A percentile compares a stretch with the other conserved stretches of the same genome.
phyloP scores from a whole-genome alignment of 495 filamentous ascomycete genomes.

The Lasiosphaeris hirsuta region DNA sequence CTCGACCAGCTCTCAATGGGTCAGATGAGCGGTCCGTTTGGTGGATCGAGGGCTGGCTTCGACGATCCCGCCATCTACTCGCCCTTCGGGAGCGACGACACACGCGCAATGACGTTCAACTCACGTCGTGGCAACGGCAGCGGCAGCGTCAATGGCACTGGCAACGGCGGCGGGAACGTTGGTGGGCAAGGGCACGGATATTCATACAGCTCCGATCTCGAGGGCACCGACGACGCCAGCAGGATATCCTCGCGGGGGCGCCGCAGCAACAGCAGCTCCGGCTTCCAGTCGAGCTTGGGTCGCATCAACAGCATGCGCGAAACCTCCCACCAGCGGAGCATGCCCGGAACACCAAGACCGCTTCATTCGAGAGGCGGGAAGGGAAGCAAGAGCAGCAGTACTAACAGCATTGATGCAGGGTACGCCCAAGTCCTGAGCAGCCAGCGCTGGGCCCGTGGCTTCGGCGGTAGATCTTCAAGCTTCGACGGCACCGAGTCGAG shows the following conservation, averaged over 20 bases:
- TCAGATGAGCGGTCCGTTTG: conserved; percentile 35
- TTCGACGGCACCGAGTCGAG: conserved; percentile 62
- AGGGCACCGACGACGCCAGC: conserved; percentile 60
- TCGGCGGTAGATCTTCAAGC: conserved; percentile 67
- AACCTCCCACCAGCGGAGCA: conserved; percentile 36
- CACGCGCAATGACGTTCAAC: conserved; percentile 33
- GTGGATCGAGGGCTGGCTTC: conserved; percentile 19
- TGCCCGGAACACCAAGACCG: conserved; percentile 29
- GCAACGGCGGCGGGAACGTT: too few species aligned
- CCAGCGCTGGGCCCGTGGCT: conserved; percentile 54
- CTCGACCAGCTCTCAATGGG: conserved; percentile 72
- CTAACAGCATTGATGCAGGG: conserved; percentile 65
- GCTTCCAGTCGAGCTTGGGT: conserved; percentile 59
- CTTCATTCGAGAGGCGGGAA: conserved; percentile 54
- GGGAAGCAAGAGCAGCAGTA: conserved; percentile 69
- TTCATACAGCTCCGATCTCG: conserved; percentile 70
- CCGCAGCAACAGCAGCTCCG: conserved; percentile 78
- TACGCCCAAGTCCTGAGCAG: conserved; percentile 52
- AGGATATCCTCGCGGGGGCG: conserved; percentile 64
- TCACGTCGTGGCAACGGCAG: conserved; percentile 44
- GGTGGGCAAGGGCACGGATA: conserved; percentile 48
- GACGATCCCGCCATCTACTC: conserved; percentile 30
- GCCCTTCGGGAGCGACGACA: conserved; percentile 28
- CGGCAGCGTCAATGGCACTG: conserved; percentile 42
- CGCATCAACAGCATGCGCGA: conserved; percentile 62